Percentiles rank a stretch among this genome's conserved stretches.
These are phyloP conservation scores for Wallacemonas rigidus DNA, from an alignment of 208 protist species.

Conservation along the genomic window DNA sequence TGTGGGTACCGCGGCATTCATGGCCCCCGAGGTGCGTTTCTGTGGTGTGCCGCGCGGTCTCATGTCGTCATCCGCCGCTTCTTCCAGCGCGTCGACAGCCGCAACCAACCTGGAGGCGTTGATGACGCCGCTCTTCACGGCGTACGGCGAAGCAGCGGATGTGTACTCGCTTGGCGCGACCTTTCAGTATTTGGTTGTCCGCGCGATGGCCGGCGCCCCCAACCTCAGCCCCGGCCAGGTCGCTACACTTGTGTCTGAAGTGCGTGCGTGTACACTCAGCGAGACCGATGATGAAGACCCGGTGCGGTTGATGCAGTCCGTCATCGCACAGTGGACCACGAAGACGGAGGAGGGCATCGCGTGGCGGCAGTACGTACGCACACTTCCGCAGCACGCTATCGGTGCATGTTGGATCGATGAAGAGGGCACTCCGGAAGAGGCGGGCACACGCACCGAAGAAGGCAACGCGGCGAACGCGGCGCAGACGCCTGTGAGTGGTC, in stretches of 20 bases:
- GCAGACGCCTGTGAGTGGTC: neutral
- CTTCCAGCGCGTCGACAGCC: too few species aligned
- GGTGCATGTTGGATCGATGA: slow-evolving; percentile 35
- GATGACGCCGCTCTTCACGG: slow-evolving; percentile 7
- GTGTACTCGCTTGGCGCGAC: slow-evolving; percentile 43
- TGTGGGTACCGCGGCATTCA: slow-evolving; percentile 30
- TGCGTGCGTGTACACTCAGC: neutral
- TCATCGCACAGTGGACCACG: neutral
- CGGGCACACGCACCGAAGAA: neutral
- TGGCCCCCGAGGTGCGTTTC: slow-evolving; percentile 32
- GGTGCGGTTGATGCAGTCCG: neutral
- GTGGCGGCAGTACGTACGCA: neutral
- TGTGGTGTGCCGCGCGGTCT: slow-evolving; percentile 4
- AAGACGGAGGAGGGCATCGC: neutral
- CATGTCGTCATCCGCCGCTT: neutral
- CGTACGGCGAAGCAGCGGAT: slow-evolving; percentile 25
- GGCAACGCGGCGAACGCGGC: too few species aligned
- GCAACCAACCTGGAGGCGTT: neutral
- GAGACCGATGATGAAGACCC: neutral
- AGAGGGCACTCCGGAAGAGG: neutral
- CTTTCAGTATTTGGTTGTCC: slow-evolving; percentile 25
- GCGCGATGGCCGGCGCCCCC: slow-evolving; percentile 16
- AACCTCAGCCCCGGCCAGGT: neutral
- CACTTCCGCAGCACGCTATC: slow-evolving; percentile 16
- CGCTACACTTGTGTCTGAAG: neutral